Percentiles rank a stretch among this genome's conserved stretches.
Conservation (phyloP, 2,329 filamentous ascomycete species). For the Laburnicola sp. region DNA sequence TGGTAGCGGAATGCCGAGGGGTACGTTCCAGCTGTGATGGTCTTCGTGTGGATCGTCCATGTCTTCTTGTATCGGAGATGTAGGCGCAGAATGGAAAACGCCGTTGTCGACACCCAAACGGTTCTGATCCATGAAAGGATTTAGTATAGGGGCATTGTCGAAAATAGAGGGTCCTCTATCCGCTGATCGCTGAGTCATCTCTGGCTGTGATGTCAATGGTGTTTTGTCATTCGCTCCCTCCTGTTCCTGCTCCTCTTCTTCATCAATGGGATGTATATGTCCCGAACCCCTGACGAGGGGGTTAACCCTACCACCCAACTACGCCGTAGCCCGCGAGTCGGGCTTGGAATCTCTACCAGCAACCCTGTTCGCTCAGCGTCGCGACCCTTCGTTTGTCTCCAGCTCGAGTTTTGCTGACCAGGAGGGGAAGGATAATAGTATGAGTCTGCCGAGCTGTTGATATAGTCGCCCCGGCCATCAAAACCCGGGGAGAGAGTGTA, state of each 20-base stretch:
- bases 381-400: conserved; percentile 32
- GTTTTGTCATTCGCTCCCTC: conserved; percentile 24
- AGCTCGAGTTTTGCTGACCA: conserved; percentile 34
- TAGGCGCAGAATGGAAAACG: conserved; percentile 27
- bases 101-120: conserved; percentile 29
- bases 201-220: conserved; percentile 19
- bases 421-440: conserved; percentile 32
- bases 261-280: conserved; percentile 65
- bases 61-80: conserved; percentile 25
- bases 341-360: conserved; percentile 53
- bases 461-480: conserved; percentile 42
- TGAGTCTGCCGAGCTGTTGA: conserved; percentile 28
- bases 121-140: conserved; percentile 49
- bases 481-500: conserved; percentile 41
- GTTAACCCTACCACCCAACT: conserved; percentile 41
- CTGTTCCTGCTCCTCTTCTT: conserved; percentile 60
- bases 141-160: conserved; percentile 36
- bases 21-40: conserved; percentile 21
- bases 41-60: conserved; percentile 3
- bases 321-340: conserved; percentile 52
- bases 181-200: conserved; percentile 30
- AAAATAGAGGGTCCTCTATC: conserved; percentile 27
- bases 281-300: conserved; percentile 54
- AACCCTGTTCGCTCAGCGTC: conserved; percentile 53
- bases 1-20: conserved; percentile 12